Base-by-base conservation (phyloP, 2,329 filamentous ascomycete genomes). In the Fusarium tupiense region DNA sequence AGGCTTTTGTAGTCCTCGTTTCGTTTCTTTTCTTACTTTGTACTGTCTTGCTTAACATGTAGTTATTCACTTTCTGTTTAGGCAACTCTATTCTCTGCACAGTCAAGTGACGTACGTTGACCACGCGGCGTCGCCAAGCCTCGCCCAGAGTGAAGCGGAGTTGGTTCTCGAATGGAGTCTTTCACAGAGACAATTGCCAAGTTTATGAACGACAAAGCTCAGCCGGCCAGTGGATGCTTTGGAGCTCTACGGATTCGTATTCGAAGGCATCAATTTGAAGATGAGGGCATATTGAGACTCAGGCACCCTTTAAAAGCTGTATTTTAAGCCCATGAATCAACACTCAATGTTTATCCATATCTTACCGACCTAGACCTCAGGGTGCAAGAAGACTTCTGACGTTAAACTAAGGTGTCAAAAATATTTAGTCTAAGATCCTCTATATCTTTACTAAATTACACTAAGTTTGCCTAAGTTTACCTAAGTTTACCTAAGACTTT, bases 121-220 rank as follows among this genome's bases (percentile, higher is more conserved):
- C 43, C 64, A 75, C 73, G 73, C 73, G 73, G 73, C 73, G 71
- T 57, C 57, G 72, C 73, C 73, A 75, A 73, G 73, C 69, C 62
- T 68, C 52, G 63, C 43, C 47, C 37, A 69, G 57, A 63, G 38
- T 69, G 62, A 73, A 63, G 58, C 69, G 54, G 53, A 63, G 65
- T 58, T 43, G 38, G 60, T 57, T 71, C 47, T 57, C 65, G 47
- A 26, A 20, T 56, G 33, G 40, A 47, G 46, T 66, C 26, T 64
- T 46, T 41, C 20, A 56, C 44, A 69, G 57, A 67, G 66, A 41
- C 37, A n/a, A 46, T n/a, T 58, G 61, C 53, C 70, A 71, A 70
- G 66, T 40, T n/a, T 50, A 49, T 59, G 31, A 33, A 52, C 22
- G 24, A n/a, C n/a, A 24, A 43, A 26, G 26, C 41, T 41, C 20